These are phyloP conservation scores for Sextonia rubra DNA, from an alignment of 164 flowering plant species.

Conservation along the genomic window DNA sequence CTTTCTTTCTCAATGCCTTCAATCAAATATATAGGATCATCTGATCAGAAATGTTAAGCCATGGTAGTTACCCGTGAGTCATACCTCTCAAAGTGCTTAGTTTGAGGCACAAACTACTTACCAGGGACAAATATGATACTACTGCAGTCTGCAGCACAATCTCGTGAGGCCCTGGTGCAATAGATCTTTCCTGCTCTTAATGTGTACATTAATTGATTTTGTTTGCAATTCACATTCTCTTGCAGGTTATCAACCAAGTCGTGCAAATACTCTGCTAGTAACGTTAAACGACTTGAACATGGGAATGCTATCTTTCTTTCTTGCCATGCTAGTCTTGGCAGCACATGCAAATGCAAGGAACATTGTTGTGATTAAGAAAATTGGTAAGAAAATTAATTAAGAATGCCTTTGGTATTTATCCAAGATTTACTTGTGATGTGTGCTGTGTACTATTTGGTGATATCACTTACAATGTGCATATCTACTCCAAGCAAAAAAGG, in stretches of 20 bases:
- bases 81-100: too few species aligned
- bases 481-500: neutral
- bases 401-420: neutral
- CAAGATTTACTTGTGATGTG: too few species aligned
- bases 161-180: neutral
- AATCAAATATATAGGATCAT: too few species aligned
- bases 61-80: too few species aligned
- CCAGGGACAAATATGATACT: neutral
- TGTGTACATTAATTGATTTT: neutral
- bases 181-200: neutral
- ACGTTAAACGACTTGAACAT: neutral
- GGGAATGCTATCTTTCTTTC: neutral
- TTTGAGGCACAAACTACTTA: neutral
- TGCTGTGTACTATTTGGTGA: neutral
- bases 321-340: neutral
- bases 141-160: neutral
- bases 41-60: too few species aligned
- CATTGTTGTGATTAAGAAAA: neutral
- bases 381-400: neutral
- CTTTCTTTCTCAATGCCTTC: neutral
- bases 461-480: neutral
- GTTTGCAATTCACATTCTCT: neutral
- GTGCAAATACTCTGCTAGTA: neutral
- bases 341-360: constrained; percentile 8
- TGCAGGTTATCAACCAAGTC: neutral